Conservation (phyloP, 495 filamentous ascomycete genomes). For the Podospora pseudopauciseta region DNA sequence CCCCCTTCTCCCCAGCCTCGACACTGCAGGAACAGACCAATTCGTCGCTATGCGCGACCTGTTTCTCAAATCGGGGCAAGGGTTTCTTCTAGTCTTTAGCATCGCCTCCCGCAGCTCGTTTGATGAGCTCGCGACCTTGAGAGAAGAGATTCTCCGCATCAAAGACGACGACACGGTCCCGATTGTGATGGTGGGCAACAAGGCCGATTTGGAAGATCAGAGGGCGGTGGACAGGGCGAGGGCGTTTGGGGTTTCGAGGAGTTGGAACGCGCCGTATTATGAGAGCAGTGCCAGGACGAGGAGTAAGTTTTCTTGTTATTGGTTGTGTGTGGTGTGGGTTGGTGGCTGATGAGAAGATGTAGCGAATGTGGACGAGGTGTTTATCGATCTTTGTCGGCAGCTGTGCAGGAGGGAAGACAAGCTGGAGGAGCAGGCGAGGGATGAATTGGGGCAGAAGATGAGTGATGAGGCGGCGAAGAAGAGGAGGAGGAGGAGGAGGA, state of each 20-base stretch:
- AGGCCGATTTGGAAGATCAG: constrained; percentile 91
- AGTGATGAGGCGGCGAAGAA: constrained; percentile 25
- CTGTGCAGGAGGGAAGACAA: constrained; percentile 72
- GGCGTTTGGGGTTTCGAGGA: constrained; percentile 82
- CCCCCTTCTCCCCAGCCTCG: constrained; percentile 56
- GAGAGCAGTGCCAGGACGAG: constrained; percentile 81
- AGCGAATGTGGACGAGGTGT: constrained; percentile 94
- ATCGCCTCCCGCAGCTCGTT: constrained; percentile 87
- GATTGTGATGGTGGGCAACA: constrained; percentile 96
- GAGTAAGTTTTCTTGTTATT: constrained; percentile 37
- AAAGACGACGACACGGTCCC: constrained; percentile 91
- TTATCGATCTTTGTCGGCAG: constrained; percentile 87
- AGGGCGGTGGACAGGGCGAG: constrained; percentile 75
- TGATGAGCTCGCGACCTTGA: constrained; percentile 78
- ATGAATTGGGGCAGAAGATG: constrained; percentile 37
- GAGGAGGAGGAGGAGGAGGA: constrained; percentile 20
- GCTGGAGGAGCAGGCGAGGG: constrained; percentile 38
- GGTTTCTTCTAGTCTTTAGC: constrained; percentile 95
- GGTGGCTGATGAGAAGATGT: no score
- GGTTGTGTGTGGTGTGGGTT: no score
- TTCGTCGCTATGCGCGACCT: constrained; percentile 84
- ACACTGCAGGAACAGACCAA: constrained; percentile 96
- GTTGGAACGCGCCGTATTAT: constrained; percentile 93
- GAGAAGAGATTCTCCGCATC: constrained; percentile 94
- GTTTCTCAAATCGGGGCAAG: constrained; percentile 96